Base-by-base conservation (phyloP, 2,329 filamentous ascomycete species). In the Alternaria novae-zelandiae region DNA sequence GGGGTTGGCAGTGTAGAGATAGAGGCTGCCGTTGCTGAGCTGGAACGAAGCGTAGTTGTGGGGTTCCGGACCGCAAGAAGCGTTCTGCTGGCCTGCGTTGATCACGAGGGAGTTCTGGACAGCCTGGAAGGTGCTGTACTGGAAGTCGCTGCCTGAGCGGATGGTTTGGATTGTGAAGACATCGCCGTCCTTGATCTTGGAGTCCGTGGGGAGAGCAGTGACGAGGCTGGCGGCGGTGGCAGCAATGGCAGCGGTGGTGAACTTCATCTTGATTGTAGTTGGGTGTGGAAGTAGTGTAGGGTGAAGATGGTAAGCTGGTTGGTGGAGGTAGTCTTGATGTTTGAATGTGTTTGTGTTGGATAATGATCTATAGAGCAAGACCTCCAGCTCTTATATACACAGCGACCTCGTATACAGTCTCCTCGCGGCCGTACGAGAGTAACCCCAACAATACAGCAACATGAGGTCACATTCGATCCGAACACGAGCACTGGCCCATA, bases 141-240 rank as follows among this genome's bases (percentile, higher is more conserved):
- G 86, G 23, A 89, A 79, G 3, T 70, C 74, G 58, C 79, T 84
- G 68, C 80, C 84, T 30, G 86, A 85, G 63, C 82, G 82, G 59
- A 88, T 82, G 61, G 85, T 77, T 72, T 87, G 78, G 60, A 88
- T 63, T 67, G 80, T 77, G 73, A 89, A 89, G 57, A 77, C 73
- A 50, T 78, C 74, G 44, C 70, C 64, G 41, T 74, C 68, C 50
- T 68, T 56, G 60, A 70, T 68, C 20, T 71, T 66, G 50, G 75
- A 68, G 54, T 59, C 62, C 72, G 21, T 36, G 30, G 49, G 44
- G 60, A 46, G 49, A 66, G 68, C 41, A n/a, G 54, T 25, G 15
- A 46, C 59, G 26, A 61, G 26, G 21, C 54, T 36, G 28, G 54
- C 59, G 28, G 55, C 46, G 21, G 54, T 20, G 28, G 54, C 46